Base-by-base conservation (phyloP, 2,329 filamentous ascomycete genomes). In the Pseudophaeomoniella oleicola region DNA sequence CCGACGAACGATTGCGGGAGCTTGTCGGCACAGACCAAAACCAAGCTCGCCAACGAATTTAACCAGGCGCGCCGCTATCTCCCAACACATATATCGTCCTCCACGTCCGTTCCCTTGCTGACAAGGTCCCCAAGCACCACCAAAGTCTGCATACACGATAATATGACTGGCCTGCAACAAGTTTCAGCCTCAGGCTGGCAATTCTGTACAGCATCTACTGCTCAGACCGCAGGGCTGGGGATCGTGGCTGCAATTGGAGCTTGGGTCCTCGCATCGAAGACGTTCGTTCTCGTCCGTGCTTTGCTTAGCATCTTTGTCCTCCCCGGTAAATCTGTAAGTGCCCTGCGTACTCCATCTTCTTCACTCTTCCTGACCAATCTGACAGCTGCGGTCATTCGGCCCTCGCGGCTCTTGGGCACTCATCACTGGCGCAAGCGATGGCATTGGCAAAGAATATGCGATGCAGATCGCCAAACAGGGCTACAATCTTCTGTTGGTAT, bases 381-480 rank as follows among this genome's bases (percentile, higher is more conserved):
- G 37, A 40, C 40, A 93, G 88, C 77, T 98, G 40, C 78, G 78
- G 49, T 85, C 81, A 47, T 96, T 93, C 63, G 90, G 87, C 47
- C 81, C 81, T 49, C 84, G 85, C 51, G 88, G 88, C 43, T 87
- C 81, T 40, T 98, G 88, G 87, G 90, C 84, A 19, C 75, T 98
- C 38, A 72, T 98, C 30, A 98, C 90, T 16, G 90, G 90, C 44
- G 90, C 88, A 36, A 94, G 87, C 9, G 90, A 98, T 59, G 92
- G 90, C 45, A 78, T 98, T 44, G 90, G 90, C 55, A 96, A 94
- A 63, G 90, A 98, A 64, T 98, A 85, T 56, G 85, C 88, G 27
- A 70, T 81, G 19, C 86, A 96, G 58, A 78, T 98, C 39, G 87
- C 90, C 16, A 68, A 75, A 42, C 87, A 90, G 56, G 87, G 87